A percentile compares a stretch with the other conserved stretches of the same genome.
phyloP scores from a whole-genome alignment of 768 basidiomycete genomes.

The Leccinum obscurum region DNA sequence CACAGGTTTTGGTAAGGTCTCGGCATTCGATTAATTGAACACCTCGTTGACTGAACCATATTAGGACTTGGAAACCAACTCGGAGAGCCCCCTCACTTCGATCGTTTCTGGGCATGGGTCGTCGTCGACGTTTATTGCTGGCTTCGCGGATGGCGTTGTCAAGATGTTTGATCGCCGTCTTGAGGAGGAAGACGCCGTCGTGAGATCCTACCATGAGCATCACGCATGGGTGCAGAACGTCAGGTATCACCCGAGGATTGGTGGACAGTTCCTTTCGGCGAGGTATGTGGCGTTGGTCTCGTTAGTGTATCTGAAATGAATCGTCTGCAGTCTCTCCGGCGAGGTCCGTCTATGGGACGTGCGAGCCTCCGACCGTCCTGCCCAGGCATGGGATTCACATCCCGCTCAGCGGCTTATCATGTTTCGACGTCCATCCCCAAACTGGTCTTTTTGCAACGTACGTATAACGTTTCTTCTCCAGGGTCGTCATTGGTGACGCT shows the following conservation, averaged over 20 bases:
- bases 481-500: constrained; percentile 6
- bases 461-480: constrained; percentile 30
- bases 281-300: constrained; percentile 51
- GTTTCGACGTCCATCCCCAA: constrained; percentile 84
- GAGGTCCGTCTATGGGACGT: constrained; percentile 92
- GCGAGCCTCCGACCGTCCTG: constrained; percentile 58
- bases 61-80: constrained; percentile 87
- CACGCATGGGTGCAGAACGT: constrained; percentile 95
- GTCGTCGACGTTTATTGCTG: constrained; percentile 79
- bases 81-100: constrained; percentile 86
- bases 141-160: constrained; percentile 90
- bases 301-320: not conserved
- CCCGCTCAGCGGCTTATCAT: constrained; percentile 64
- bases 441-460: constrained; percentile 85
- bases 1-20: constrained; percentile 60
- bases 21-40: not conserved
- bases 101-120: constrained; percentile 76
- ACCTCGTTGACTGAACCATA: constrained; percentile 1
- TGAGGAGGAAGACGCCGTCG: constrained; percentile 78
- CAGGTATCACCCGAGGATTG: constrained; percentile 71
- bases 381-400: constrained; percentile 63
- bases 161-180: constrained; percentile 92
- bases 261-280: constrained; percentile 78
- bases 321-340: constrained; percentile 69
- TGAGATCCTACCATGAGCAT: constrained; percentile 68